Evolutionary conservation across 2,329 filamentous ascomycete genomes (phyloP), one percentile per base, ranked within the genome.

Genomic region (Fusarium pilosicola): DNA sequence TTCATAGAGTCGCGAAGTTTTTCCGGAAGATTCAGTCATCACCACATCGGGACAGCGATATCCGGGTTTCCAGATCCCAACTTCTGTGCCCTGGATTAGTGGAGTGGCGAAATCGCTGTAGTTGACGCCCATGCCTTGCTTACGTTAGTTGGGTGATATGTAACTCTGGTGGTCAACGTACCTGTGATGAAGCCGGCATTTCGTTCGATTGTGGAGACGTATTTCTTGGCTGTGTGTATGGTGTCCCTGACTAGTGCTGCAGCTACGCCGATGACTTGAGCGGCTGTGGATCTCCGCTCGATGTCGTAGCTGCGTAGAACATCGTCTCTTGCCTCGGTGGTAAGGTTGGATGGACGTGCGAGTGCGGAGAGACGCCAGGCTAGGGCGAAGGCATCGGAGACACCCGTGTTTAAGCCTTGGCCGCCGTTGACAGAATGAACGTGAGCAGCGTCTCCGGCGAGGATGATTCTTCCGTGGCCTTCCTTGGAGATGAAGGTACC

Each of bases 321-420:
- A 7, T 75, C 78, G 1, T 74, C 58, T 2, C 42, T 59, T 4
- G 65, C 42, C 7, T 54, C 15, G 0, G 54, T 13, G 3, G 51
- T 48, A 0, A 76, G 26, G 64, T 77, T 4, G 70, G 77, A 68
- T 20, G 78, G 66, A 12, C 74, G 79, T 14, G 80, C 41, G 2
- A 79, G 78, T 4, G 71, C 26, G 6, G 52, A 83, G 0, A 89
- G 74, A 41, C 89, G 88, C 88, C 88, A 90, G 14, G 84, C 84
- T 2, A 90, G 76, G 48, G 86, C 87, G 34, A 89, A 86, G 0
- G 88, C 87, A 75, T 90, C 88, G 11, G 86, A 85, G 38, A 90
- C 84, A 7, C 88, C 88, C 0, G 88, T 90, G 72, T 90, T 90
- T 73, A 90, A 83, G 1, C 89, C 88, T 70, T 90, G 88, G 0